phyloP scores from a whole-genome alignment of 169 alveolate species.

The Eimeria tenella region DNA sequence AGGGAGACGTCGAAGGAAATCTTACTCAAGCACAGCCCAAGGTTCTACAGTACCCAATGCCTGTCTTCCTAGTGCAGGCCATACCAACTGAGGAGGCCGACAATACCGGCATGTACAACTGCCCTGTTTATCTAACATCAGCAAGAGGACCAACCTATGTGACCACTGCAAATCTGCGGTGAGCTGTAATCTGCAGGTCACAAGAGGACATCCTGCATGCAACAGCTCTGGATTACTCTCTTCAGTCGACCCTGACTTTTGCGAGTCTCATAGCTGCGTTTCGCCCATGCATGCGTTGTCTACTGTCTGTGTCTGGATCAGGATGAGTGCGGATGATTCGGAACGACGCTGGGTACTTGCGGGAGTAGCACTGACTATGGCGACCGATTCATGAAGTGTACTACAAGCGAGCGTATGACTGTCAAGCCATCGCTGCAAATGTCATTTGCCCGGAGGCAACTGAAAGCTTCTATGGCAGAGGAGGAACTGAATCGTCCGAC shows the following conservation, averaged over 20 bases:
- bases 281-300: background rate
- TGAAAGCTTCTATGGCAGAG: too few relatives aligned
- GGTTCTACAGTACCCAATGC: conserved; percentile 94
- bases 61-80: conserved; percentile 93
- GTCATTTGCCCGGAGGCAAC: too few relatives aligned
- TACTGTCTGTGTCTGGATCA: conserved; percentile 83
- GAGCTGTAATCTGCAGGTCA: background rate
- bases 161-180: conserved; percentile 80
- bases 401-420: background rate
- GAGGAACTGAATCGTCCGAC: too few relatives aligned
- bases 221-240: background rate
- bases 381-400: conserved; percentile 75
- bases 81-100: conserved; percentile 88
- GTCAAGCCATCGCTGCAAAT: too few relatives aligned
- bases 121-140: conserved; percentile 95
- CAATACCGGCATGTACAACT: conserved; percentile 90
- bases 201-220: background rate
- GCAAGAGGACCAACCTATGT: conserved; percentile 94
- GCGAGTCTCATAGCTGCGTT: background rate
- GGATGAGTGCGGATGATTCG: conserved; percentile 87
- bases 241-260: background rate
- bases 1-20: conserved; percentile 94
- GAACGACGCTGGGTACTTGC: conserved; percentile 94
- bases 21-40: conserved; percentile 91
- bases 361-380: conserved; percentile 95